Evolutionary conservation across 345 rosid species (phyloP).

Genomic region (Lepidium africanum): DNA sequence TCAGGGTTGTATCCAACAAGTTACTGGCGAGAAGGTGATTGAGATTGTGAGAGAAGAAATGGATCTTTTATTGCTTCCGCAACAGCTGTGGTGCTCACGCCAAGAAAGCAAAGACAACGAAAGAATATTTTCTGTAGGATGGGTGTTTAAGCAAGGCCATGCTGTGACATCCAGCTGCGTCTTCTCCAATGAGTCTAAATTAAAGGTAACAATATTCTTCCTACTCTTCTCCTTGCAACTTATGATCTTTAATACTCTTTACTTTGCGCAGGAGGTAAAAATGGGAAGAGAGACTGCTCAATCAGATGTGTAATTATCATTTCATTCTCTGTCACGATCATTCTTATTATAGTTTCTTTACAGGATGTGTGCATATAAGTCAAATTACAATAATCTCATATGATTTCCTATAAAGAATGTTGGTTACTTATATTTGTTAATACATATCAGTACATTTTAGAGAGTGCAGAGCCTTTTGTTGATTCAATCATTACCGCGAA

Average conservation of each 20-base stretch:
- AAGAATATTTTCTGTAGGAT: slow-evolving; percentile 54
- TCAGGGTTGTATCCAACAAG: slow-evolving; percentile 41
- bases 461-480: slow-evolving; percentile 4
- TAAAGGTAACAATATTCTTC: slow-evolving; percentile 34
- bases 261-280: slow-evolving; percentile 17
- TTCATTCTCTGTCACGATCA: not conserved
- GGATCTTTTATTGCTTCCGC: slow-evolving; percentile 61
- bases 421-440: slow-evolving; percentile 2
- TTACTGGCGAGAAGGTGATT: slow-evolving; percentile 32
- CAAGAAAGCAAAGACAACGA: slow-evolving; percentile 36
- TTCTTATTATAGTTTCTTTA: slow-evolving; percentile 1
- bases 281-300: slow-evolving; percentile 25
- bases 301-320: not conserved
- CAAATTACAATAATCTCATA: slow-evolving; percentile 22
- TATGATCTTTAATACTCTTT: slow-evolving; percentile 4
- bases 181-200: slow-evolving; percentile 48
- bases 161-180: slow-evolving; percentile 57
- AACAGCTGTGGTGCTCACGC: slow-evolving; percentile 63
- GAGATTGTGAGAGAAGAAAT: slow-evolving; percentile 47
- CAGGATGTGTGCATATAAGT: slow-evolving; percentile 14
- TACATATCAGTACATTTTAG: slow-evolving; percentile 15
- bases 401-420: not conserved
- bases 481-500: not conserved
- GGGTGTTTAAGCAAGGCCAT: slow-evolving; percentile 49
- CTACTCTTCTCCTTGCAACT: not conserved